Evolutionary conservation across 192 early-diverging fungal species (phyloP).

Genomic region (Umbelopsis vinacea): DNA sequence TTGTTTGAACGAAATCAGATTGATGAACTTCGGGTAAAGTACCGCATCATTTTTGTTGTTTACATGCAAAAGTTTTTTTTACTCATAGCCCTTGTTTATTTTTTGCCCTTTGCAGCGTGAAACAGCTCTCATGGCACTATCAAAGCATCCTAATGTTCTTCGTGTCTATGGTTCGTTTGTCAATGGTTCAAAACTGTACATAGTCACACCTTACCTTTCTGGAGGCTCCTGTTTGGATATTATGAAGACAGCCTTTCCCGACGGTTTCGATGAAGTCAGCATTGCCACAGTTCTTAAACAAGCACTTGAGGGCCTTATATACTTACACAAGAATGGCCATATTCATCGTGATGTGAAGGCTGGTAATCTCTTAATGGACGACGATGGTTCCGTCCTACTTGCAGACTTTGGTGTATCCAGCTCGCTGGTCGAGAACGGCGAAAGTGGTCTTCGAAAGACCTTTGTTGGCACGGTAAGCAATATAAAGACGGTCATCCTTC

Average conservation of each 20-base stretch:
- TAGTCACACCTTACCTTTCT: constrained; percentile 81
- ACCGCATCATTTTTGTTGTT: background rate
- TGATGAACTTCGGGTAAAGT: constrained; percentile 79
- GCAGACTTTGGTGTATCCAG: constrained; percentile 78
- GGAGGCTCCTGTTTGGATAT: constrained; percentile 84
- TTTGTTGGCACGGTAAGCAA: constrained; percentile 71
- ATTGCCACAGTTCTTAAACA: constrained; percentile 87
- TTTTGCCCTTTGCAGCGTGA: constrained; percentile 58
- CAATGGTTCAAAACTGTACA: constrained; percentile 75
- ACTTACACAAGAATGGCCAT: constrained; percentile 66
- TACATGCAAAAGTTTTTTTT: background rate
- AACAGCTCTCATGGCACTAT: constrained; percentile 85
- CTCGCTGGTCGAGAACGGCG: constrained; percentile 66
- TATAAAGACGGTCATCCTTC: background rate
- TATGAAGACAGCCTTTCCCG: constrained; percentile 80
- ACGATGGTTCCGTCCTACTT: constrained; percentile 63
- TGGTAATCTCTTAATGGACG: constrained; percentile 69
- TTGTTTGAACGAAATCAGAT: constrained; percentile 91
- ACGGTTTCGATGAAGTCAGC: constrained; percentile 79
- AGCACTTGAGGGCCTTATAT: constrained; percentile 64
- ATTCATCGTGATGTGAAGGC: constrained; percentile 78
- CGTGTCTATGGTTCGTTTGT: constrained; percentile 86
- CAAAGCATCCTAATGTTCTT: constrained; percentile 82
- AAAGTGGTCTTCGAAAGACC: constrained; percentile 63
- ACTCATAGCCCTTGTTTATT: background rate